phyloP scores from a whole-genome alignment of 345 rosid species.

The Linum tenue region DNA sequence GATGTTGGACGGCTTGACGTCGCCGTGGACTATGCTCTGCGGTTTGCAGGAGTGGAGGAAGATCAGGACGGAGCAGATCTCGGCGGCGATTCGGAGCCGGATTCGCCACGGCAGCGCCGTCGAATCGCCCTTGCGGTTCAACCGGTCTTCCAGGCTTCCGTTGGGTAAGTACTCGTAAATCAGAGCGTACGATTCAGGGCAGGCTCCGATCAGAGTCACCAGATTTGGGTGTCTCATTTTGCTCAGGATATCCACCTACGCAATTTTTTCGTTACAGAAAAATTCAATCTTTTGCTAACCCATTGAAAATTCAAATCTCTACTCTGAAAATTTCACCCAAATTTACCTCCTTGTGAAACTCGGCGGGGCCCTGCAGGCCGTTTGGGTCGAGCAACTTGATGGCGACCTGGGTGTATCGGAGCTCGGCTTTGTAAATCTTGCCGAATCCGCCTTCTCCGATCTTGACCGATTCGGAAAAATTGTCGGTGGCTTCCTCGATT shows the following conservation, averaged over 20 bases:
- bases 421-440: slow-evolving; percentile 55
- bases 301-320: too few species aligned
- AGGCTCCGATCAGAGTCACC: slow-evolving; percentile 2
- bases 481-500: slow-evolving; percentile 56
- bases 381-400: slow-evolving; percentile 56
- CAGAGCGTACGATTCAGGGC: neutral
- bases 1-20: neutral
- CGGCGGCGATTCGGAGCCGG: slow-evolving; percentile 1
- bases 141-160: slow-evolving; percentile 3
- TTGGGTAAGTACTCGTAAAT: slow-evolving; percentile 2
- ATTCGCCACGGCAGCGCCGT: neutral
- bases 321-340: too few species aligned
- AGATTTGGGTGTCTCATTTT: slow-evolving; percentile 2
- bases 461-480: slow-evolving; percentile 54
- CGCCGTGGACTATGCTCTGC: neutral
- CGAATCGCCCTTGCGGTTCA: neutral
- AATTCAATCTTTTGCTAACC: too few species aligned
- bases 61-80: neutral
- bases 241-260: neutral
- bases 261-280: too few species aligned
- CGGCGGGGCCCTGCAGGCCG: slow-evolving; percentile 71
- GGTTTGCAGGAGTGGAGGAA: neutral
- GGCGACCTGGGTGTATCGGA: slow-evolving; percentile 62
- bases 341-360: slow-evolving; percentile 61
- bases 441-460: slow-evolving; percentile 96